These are phyloP conservation scores for Penicillium glabrum DNA, from an alignment of 2,329 filamentous ascomycete genomes.

Conservation along the genomic window DNA sequence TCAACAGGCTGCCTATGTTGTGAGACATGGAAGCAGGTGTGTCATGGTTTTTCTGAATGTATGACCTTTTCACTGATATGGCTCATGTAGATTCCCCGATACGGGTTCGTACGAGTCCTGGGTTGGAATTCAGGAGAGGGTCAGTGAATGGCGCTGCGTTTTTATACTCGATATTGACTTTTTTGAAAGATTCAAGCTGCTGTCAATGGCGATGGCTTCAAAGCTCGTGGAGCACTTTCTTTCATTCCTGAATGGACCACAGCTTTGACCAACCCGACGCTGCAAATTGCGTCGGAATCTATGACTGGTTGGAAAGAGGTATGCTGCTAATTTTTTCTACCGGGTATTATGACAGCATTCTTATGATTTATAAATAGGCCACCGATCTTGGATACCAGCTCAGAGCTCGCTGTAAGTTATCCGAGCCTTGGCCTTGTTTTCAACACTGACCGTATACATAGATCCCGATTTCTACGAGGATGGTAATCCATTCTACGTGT, in stretches of 20 bases:
- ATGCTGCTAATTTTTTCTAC: conserved; percentile 38
- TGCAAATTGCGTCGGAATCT: conserved; percentile 60
- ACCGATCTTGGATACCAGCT: conserved; percentile 20
- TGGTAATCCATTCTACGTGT: conserved; percentile 56
- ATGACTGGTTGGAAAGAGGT: conserved; percentile 63
- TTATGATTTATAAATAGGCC: conserved; percentile 7
- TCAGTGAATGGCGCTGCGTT: not conserved
- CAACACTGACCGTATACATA: conserved; percentile 9
- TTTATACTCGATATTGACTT: not conserved
- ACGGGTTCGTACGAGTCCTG: conserved; percentile 60
- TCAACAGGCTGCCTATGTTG: conserved; percentile 61
- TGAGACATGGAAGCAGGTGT: conserved; percentile 63
- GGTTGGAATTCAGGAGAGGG: conserved; percentile 37
- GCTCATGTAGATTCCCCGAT: conserved; percentile 46
- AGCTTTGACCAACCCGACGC: conserved; percentile 54
- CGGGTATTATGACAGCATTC: conserved; percentile 23
- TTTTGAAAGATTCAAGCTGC: conserved; percentile 51
- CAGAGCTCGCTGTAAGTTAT: conserved; percentile 18
- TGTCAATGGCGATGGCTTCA: conserved; percentile 43
- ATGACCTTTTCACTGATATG: not conserved
- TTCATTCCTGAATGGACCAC: conserved; percentile 63
- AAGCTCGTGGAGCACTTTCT: conserved; percentile 51
- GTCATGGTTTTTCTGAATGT: not conserved
- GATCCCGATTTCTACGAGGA: conserved; percentile 53
- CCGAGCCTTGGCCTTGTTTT: not conserved